Base-by-base conservation (phyloP, 257 asterid genomes). In the Oldenlandia corymbosa region DNA sequence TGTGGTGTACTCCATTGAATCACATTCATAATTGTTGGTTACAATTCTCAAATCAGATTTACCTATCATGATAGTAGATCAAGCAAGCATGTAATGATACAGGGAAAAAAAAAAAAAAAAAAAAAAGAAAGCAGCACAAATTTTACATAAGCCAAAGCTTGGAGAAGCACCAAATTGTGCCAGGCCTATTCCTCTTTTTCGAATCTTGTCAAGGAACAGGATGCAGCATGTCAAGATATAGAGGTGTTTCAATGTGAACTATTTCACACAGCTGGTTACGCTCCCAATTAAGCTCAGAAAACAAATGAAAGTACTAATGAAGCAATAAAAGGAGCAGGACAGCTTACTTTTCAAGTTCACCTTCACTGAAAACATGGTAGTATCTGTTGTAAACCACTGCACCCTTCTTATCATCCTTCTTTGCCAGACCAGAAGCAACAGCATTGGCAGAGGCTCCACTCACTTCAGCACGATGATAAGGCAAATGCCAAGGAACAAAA, bases 401-500 rank as follows among this genome's bases (percentile, higher is more conserved):
- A 12, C 94, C 91, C 87, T 90, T 93, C 78, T 80, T 85, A 71
- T 93, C 97, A 71, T 93, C 97, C 78, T 90, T 93, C 86, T 89
- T 86, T 7, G 99, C 96, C 45, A 87, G 77, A 26, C 99, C 96
- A 70, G 72, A 79, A 26, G 90, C 95, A 42, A 93, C 78, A 71
- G 99, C 97, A 76, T 52, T 69, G 9, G 81, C 88, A 36, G 99
- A 93, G 50, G 87, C 95, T 53, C 96, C 99, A 64, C 88, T 80
- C 6, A 93, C 88, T 84, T 93, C 99, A 31, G 90, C 99, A 53
- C 94, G 84, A 77, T 93, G 96, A 77, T 93, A 93, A 60, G 99
- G 97, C 49, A 93, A 87, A 72, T 93, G 97, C 99, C 99, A 93
- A 6, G 99, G 99, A 47, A 93, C 99, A 32, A 93, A 90, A 71